Percentiles rank a stretch among this genome's conserved stretches.
These are phyloP conservation scores for Lentinus polychrous DNA, from an alignment of 1,284 basidiomycete genomes.

Conservation along the genomic window DNA sequence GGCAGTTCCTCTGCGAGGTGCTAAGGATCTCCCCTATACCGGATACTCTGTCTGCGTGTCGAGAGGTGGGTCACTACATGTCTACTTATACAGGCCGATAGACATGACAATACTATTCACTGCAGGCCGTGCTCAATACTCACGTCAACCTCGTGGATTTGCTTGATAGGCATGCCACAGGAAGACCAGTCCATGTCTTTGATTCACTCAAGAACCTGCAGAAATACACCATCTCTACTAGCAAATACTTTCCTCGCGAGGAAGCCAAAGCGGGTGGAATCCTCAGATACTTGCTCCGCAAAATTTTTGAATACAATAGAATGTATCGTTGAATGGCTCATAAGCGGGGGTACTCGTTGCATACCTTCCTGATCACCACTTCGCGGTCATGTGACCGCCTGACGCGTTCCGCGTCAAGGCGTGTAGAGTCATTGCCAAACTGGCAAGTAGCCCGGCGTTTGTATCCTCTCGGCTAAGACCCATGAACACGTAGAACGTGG, in stretches of 20 bases:
- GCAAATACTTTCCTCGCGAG: constrained; percentile 31
- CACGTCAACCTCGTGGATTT: constrained; percentile 35
- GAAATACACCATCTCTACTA: constrained; percentile 24
- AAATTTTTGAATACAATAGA: constrained; percentile 8
- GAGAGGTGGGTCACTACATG: constrained; percentile 3
- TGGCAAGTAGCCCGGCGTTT: too few species aligned
- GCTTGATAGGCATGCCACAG: constrained; percentile 17
- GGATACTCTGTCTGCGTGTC: constrained; percentile 9
- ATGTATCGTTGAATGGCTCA: too few species aligned
- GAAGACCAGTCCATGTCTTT: constrained; percentile 18
- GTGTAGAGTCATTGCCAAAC: too few species aligned
- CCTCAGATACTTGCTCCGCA: constrained; percentile 17
- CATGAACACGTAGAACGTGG: too few species aligned
- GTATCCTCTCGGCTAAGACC: too few species aligned
- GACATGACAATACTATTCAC: not conserved
- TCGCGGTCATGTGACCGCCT: too few species aligned
- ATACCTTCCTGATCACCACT: too few species aligned
- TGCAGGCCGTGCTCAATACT: constrained; percentile 12
- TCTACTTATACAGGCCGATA: too few species aligned
- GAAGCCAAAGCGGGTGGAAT: constrained; percentile 32
- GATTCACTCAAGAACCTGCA: constrained; percentile 23
- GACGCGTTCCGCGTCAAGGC: too few species aligned
- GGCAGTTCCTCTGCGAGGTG: constrained; percentile 26
- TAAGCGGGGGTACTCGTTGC: too few species aligned
- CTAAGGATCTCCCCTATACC: constrained; percentile 15